Evolutionary conservation across 192 early-diverging fungal genomes (phyloP), one percentile per base, ranked within the genome.

Genomic region (Backusella liffmaniae): DNA sequence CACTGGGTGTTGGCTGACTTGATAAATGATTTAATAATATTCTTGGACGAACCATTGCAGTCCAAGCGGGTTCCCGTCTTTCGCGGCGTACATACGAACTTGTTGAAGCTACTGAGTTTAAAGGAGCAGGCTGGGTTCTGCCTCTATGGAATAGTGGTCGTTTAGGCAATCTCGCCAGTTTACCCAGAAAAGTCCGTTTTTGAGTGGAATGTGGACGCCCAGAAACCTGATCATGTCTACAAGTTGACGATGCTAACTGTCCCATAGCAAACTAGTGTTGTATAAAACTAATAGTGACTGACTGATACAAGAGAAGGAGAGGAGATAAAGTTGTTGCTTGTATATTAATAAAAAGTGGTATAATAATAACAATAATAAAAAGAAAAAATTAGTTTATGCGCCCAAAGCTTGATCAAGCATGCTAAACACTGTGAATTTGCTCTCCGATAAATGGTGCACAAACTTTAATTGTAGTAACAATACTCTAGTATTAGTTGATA

Each of bases 231-330:
- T 77, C 76, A 72, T 72, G 76, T 42, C 76, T 32, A 29, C 9
- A 62, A 13, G 69, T 77, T 21, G 76, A 30, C 16, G 76, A 77
- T 53, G 76, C 49, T 72, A 69, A 35, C 72, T 77, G 76, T 4
- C 76, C 76, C 76, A 77, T 77, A 16, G 26, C 18, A 18, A n/a
- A 49, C 5, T 49, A 49, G 16, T 49, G 18, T 6, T 49, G 5
- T 49, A n/a, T 49, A 21, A 15, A 16, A 16, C 12, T 67, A 21
- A 44, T 44, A 44, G 29, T 23, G n/a, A 44, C 3, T 44, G 3
- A 44, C 13, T 44, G 3, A 44, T 13, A 49, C 5, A 49, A n/a
- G 46, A 49, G 16, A 49, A 49, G 46, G 46, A 49, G 46, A 49
- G 46, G 46, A 49, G 46, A 49, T 13, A 0, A 4, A 18, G 15